Conservation (phyloP, 2,329 filamentous ascomycete genomes). For the Microascus cirrosus region DNA sequence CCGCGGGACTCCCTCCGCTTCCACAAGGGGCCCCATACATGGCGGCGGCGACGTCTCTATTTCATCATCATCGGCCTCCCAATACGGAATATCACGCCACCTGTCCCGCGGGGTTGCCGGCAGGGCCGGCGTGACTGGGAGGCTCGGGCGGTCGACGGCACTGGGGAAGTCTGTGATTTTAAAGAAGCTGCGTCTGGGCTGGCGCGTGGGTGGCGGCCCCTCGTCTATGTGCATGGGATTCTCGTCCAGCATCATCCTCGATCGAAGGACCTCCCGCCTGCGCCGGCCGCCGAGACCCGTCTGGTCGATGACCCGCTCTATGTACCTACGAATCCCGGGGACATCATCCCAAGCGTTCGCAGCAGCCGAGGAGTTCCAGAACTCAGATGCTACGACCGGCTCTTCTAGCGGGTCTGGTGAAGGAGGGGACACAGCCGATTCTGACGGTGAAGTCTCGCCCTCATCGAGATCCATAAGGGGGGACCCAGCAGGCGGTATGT, state of each 20-base stretch:
- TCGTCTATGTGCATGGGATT: constrained; percentile 12
- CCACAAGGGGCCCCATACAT: constrained; percentile 43
- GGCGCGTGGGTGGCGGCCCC: neutral
- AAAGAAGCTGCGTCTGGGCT: constrained; percentile 28
- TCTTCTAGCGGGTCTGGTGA: constrained; percentile 13
- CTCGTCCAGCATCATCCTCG: constrained; percentile 1
- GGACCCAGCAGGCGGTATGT: neutral
- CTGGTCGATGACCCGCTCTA: constrained; percentile 62
- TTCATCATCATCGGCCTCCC: neutral
- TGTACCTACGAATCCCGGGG: constrained; percentile 78
- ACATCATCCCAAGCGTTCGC: constrained; percentile 87
- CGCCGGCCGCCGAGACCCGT: constrained; percentile 17
- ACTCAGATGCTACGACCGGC: constrained; percentile 52
- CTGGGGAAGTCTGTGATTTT: constrained; percentile 82
- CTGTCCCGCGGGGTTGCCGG: neutral
- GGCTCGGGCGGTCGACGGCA: constrained; percentile 69
- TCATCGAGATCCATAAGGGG: neutral
- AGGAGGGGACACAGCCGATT: constrained; percentile 4
- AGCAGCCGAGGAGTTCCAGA: constrained; percentile 13
- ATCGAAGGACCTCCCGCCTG: constrained; percentile 12
- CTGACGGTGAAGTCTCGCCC: neutral
- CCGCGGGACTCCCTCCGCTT: constrained; percentile 71
- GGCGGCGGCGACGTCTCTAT: neutral
- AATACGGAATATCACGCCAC: neutral
- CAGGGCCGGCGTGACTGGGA: constrained; percentile 84